Evolutionary conservation across 192 early-diverging fungal genomes (phyloP).

Genomic region (Umbelopsis ramanniana): DNA sequence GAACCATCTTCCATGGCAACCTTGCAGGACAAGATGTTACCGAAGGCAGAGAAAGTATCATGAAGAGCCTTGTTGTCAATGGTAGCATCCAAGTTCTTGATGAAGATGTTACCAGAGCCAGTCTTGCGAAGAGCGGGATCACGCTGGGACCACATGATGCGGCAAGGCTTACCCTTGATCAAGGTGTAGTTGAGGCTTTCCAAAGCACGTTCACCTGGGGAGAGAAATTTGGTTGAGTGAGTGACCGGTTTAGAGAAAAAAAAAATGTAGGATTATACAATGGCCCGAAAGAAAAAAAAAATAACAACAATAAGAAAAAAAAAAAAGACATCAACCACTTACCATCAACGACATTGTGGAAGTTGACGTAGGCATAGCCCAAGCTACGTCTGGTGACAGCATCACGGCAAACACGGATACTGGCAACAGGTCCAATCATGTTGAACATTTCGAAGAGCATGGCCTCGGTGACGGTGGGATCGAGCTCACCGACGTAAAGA

Average conservation of each 20-base stretch:
- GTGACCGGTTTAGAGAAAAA: slow-evolving; percentile 8
- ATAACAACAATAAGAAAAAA: not conserved
- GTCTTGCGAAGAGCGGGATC: slow-evolving; percentile 78
- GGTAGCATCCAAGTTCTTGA: slow-evolving; percentile 89
- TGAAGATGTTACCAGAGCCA: slow-evolving; percentile 88
- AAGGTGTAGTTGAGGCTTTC: slow-evolving; percentile 83
- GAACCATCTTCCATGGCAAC: slow-evolving; percentile 67
- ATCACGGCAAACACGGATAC: slow-evolving; percentile 90
- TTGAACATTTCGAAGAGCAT: slow-evolving; percentile 86
- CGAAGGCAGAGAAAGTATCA: slow-evolving; percentile 90
- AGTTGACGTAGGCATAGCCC: slow-evolving; percentile 95
- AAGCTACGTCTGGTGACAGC: slow-evolving; percentile 83
- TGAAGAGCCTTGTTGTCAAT: slow-evolving; percentile 92
- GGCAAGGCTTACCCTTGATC: slow-evolving; percentile 84
- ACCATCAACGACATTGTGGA: slow-evolving; percentile 70
- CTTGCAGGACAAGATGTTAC: slow-evolving; percentile 86
- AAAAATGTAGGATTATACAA: not conserved
- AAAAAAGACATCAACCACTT: slow-evolving; percentile 17
- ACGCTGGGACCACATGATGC: slow-evolving; percentile 95
- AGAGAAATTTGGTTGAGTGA: slow-evolving; percentile 6
- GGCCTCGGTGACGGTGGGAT: slow-evolving; percentile 84
- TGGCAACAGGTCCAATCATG: slow-evolving; percentile 78
- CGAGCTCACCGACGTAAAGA: slow-evolving; percentile 91
- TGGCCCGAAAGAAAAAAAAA: too few relatives aligned
- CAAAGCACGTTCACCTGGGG: slow-evolving; percentile 68